These are phyloP conservation scores for Rhododendron vialii DNA, from an alignment of 148 eudicot genomes.

Conservation along the genomic window DNA sequence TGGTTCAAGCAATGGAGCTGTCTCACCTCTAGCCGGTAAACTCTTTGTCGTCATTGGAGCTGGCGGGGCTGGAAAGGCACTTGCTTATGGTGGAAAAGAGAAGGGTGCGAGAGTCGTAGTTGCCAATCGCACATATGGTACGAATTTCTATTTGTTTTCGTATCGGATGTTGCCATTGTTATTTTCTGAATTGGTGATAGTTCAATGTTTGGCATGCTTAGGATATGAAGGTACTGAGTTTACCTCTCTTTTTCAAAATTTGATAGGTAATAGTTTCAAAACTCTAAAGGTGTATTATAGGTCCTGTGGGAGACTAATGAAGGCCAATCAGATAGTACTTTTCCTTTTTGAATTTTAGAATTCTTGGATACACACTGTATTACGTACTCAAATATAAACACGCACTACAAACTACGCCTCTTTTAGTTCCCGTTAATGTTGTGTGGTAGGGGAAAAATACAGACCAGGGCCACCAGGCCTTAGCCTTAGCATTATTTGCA, in stretches of 20 bases:
- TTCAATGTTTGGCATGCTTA: conserved; percentile 1
- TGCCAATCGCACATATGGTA: conserved; percentile 74
- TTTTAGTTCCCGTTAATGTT: not conserved
- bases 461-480: not conserved
- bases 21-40: conserved; percentile 65
- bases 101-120: conserved; percentile 78
- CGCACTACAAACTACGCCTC: not conserved
- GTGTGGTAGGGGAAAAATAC: not conserved
- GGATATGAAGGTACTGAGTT: not conserved
- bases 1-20: conserved; percentile 13
- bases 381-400: not conserved
- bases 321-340: not conserved
- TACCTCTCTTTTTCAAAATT: not conserved
- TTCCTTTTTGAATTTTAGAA: not conserved
- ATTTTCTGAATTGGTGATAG: not conserved
- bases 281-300: not conserved
- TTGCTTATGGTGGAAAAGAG: conserved; percentile 78
- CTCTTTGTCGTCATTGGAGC: conserved; percentile 79
- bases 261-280: not conserved
- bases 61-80: conserved; percentile 87
- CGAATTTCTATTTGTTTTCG: not conserved
- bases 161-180: not conserved
- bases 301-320: not conserved
- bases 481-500: not conserved
- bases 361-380: not conserved